These are phyloP conservation scores for Athelia psychrophila DNA, from an alignment of 1,284 basidiomycete genomes.

Conservation along the genomic window DNA sequence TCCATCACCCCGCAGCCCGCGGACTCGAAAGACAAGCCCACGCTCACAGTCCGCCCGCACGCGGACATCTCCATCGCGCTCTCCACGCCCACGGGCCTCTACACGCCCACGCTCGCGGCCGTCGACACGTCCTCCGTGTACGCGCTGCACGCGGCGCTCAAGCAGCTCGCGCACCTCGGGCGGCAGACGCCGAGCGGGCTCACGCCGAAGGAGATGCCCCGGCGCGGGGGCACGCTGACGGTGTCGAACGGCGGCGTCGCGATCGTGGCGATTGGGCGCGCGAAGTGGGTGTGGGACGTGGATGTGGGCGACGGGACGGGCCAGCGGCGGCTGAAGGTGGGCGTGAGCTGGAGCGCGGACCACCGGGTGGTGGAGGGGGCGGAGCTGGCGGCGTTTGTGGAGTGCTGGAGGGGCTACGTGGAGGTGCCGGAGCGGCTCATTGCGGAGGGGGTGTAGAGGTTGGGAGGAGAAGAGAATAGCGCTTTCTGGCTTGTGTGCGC, in stretches of 20 bases:
- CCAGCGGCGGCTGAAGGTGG: slow-evolving; percentile 66
- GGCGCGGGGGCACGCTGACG: slow-evolving; percentile 75
- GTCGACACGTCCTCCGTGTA: slow-evolving; percentile 63
- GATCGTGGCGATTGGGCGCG: slow-evolving; percentile 86
- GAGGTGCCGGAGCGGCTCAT: slow-evolving; percentile 78
- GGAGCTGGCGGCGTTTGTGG: slow-evolving; percentile 88
- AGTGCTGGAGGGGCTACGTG: slow-evolving; percentile 84
- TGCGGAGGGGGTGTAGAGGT: slow-evolving; percentile 52
- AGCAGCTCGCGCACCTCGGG: slow-evolving; percentile 60
- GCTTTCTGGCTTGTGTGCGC: too few relatives aligned
- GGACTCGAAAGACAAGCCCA: slow-evolving; percentile 44
- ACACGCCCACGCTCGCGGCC: slow-evolving; percentile 79
- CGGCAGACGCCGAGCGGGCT: slow-evolving; percentile 64
- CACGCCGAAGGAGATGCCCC: slow-evolving; percentile 62
- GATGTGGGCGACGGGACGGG: slow-evolving; percentile 43
- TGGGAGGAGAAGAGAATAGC: too few relatives aligned
- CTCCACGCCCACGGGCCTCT: slow-evolving; percentile 81
- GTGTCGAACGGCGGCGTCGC: slow-evolving; percentile 90
- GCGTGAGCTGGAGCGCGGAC: slow-evolving; percentile 87
- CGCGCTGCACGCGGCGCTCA: slow-evolving; percentile 61
- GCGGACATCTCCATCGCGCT: slow-evolving; percentile 77
- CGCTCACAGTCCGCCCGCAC: slow-evolving; percentile 64
- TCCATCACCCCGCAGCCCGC: slow-evolving; percentile 52
- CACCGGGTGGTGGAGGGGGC: slow-evolving; percentile 93
- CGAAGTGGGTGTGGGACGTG: slow-evolving; percentile 81